phyloP scores from a whole-genome alignment of 2,329 filamentous ascomycete genomes.

The Colletotrichum siamense region DNA sequence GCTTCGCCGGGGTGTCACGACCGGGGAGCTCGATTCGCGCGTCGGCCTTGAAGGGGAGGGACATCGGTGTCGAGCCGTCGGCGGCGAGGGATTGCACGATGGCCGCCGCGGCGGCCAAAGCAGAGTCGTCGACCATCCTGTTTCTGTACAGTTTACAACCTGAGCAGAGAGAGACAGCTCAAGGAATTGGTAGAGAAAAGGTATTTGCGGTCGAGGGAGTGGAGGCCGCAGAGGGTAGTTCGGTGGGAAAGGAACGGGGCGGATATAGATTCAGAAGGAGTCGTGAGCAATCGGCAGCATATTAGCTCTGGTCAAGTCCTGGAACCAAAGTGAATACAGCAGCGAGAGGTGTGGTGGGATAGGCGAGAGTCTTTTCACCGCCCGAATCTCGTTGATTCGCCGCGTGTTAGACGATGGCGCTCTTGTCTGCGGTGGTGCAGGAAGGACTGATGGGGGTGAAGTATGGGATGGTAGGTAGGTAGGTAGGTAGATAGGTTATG shows the following conservation, averaged over 20 bases:
- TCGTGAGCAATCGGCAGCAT: conserved; percentile 21
- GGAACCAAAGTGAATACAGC: conserved; percentile 17
- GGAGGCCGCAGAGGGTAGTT: background rate
- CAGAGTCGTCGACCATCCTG: conserved; percentile 60
- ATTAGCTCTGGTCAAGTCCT: conserved; percentile 18
- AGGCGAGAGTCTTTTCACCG: conserved; percentile 1
- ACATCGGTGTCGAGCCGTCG: conserved; percentile 43
- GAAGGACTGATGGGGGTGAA: background rate
- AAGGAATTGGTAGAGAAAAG: background rate
- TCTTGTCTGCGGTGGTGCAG: background rate
- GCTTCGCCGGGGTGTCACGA: conserved; percentile 75
- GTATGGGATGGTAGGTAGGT: background rate
- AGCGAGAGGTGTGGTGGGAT: background rate
- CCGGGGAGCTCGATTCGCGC: conserved; percentile 76
- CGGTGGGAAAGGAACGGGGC: conserved; percentile 1
- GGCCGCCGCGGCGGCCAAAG: conserved; percentile 58
- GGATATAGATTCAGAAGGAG: conserved; percentile 13
- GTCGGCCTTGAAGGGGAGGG: conserved; percentile 46
- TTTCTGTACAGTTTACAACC: background rate
- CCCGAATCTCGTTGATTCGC: conserved; percentile 14
- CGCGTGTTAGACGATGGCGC: background rate
- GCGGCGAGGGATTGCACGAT: conserved; percentile 59
- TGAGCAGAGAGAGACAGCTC: background rate
- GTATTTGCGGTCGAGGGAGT: background rate
- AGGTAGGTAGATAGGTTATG: background rate